Base-by-base conservation (phyloP, 2,329 filamentous ascomycete genomes). In the Pestalotiopsis sp. region DNA sequence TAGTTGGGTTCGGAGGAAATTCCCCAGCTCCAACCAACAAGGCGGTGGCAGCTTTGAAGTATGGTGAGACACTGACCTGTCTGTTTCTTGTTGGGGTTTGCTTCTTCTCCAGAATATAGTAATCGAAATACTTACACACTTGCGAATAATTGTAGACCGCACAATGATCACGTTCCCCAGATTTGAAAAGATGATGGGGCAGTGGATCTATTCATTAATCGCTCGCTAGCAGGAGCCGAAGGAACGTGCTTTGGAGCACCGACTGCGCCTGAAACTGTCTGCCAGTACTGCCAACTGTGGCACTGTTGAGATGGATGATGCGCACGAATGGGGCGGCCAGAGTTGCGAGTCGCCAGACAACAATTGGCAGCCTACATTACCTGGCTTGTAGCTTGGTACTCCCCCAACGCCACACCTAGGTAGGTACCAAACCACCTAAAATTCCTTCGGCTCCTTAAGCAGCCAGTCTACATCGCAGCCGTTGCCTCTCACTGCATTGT, bases 291-390 rank as follows among this genome's bases (percentile, higher is more conserved):
- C 17, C 45, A n/a, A 17, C n/a, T 52, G 57, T 59, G 57, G 57
- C 57, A 27, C 57, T 59, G 57, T 13, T 59, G 57, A 59, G 57
- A 59, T 59, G 23, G 57, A 59, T 59, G 57, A 59, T 59, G 57
- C 57, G 57, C 27, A 59, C 57, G 45, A 52, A 20, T 52, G 14
- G 45, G 31, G 31, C 45, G 20, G 14, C 45, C 45, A 52, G 20
- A 52, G 13, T 52, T 31, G 31, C 3, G 14, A 52, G n/a, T 52
- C 6, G 45, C n/a, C 45, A 52, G n/a, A 52, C 45, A 14, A 17
- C 45, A 20, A 5, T 52, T 20, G 45, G 9, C 45, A 13, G 45
- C 45, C 23, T 23, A n/a, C n/a, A n/a, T n/a, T n/a, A 23, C 23
- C 23, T 23, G 23, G 23, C 23, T 23, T 23, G 56, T 11, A 17